These are phyloP conservation scores for Eucalyptus rudis DNA, from an alignment of 345 rosid species.

Conservation along the genomic window DNA sequence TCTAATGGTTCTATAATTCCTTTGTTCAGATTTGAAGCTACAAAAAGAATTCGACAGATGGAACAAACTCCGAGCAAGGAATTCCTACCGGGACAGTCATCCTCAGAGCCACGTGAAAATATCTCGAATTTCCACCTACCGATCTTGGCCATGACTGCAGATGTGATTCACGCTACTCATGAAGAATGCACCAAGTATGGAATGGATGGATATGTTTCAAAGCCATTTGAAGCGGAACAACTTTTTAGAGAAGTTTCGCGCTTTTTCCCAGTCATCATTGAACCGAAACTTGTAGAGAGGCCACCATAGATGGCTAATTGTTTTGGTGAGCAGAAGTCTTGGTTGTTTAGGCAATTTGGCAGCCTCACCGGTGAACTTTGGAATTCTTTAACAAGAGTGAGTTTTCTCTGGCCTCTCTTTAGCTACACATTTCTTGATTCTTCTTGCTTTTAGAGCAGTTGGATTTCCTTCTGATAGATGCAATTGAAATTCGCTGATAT, in stretches of 20 bases:
- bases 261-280: slow-evolving; percentile 23
- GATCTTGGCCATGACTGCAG: slow-evolving; percentile 95
- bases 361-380: background rate
- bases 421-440: background rate
- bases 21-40: slow-evolving; percentile 63
- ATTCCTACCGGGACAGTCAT: slow-evolving; percentile 17
- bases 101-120: slow-evolving; percentile 12
- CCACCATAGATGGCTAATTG: background rate
- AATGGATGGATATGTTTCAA: slow-evolving; percentile 93
- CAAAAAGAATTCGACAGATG: slow-evolving; percentile 49
- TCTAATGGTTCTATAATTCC: background rate
- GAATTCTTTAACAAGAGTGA: background rate
- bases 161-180: slow-evolving; percentile 81
- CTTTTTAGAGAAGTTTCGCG: slow-evolving; percentile 67
- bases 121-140: slow-evolving; percentile 43
- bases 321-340: background rate
- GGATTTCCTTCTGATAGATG: background rate
- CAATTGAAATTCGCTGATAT: background rate
- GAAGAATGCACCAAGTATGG: slow-evolving; percentile 51
- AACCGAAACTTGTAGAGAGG: background rate
- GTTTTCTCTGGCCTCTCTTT: background rate
- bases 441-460: background rate
- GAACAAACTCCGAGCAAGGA: slow-evolving; percentile 26
- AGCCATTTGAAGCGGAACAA: slow-evolving; percentile 90
- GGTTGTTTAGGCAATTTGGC: background rate